phyloP scores from a whole-genome alignment of 352 stramenopile species.

The Phytophthora kernoviae region DNA sequence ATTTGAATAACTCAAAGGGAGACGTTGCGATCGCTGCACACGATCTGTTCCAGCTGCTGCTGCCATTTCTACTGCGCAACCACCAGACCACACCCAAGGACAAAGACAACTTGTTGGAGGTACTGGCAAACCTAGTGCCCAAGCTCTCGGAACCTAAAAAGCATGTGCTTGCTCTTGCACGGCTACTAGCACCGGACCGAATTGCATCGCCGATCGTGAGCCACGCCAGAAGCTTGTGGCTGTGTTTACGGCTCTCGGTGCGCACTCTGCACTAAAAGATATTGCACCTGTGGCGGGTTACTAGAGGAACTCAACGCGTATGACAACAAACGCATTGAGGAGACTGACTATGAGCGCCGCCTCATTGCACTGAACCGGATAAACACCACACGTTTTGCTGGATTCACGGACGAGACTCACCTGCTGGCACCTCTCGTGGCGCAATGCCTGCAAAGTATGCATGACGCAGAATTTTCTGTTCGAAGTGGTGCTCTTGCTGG shows the following conservation, averaged over 20 bases:
- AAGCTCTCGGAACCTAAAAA: conserved; percentile 74
- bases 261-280: conserved; percentile 36
- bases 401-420: conserved; percentile 59
- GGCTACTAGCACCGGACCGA: conserved; percentile 78
- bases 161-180: conserved; percentile 77
- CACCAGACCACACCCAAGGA: conserved; percentile 75
- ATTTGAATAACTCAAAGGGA: conserved; percentile 53
- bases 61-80: conserved; percentile 86
- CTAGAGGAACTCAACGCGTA: conserved; percentile 77
- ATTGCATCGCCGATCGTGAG: conserved; percentile 67
- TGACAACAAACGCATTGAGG: conserved; percentile 80
- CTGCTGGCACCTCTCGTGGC: conserved; percentile 78
- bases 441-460: conserved; percentile 84
- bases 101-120: conserved; percentile 82
- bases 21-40: conserved; percentile 48
- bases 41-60: conserved; percentile 84
- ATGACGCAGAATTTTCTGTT: conserved; percentile 85
- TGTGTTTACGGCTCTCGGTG: conserved; percentile 72
- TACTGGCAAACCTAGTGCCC: conserved; percentile 78
- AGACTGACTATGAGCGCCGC: conserved; percentile 83
- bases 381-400: conserved; percentile 66
- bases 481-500: conserved; percentile 69
- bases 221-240: conserved; percentile 67
- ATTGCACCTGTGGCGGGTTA: conserved; percentile 51
- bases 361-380: conserved; percentile 76